Evolutionary conservation across 78 protist species (phyloP).

Genomic region (Tieghemostelium lacteum): DNA sequence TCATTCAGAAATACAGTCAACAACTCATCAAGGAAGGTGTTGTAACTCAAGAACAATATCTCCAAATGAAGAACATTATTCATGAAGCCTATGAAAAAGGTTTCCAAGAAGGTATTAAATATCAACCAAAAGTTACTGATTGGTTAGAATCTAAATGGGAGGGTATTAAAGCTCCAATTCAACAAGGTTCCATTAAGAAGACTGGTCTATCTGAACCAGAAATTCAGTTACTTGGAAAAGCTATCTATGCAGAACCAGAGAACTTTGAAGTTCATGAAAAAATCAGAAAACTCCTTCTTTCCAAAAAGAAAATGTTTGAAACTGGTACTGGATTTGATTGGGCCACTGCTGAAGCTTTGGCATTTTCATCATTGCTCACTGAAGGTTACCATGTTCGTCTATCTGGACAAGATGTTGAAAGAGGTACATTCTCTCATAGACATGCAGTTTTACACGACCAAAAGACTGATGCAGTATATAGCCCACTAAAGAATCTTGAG

Average conservation of each 20-base stretch:
- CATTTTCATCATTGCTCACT: slow-evolving; percentile 86
- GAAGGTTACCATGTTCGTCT: slow-evolving; percentile 96
- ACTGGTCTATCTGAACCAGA: slow-evolving; percentile 68
- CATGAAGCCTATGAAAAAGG: slow-evolving; percentile 81
- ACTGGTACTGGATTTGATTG: slow-evolving; percentile 82
- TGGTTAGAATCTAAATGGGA: slow-evolving; percentile 84
- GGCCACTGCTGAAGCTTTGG: slow-evolving; percentile 90
- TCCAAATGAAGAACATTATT: slow-evolving; percentile 32
- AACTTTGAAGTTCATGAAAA: slow-evolving; percentile 81
- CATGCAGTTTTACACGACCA: slow-evolving; percentile 97
- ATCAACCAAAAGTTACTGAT: slow-evolving; percentile 68
- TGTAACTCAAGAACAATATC: slow-evolving; percentile 55
- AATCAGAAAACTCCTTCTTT: slow-evolving; percentile 53
- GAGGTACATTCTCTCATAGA: slow-evolving; percentile 98
- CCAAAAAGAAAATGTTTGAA: slow-evolving; percentile 51
- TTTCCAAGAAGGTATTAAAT: slow-evolving; percentile 78
- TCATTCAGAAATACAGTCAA: slow-evolving; percentile 75
- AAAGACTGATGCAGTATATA: slow-evolving; percentile 41
- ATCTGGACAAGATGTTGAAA: slow-evolving; percentile 95
- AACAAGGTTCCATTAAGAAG: slow-evolving; percentile 21
- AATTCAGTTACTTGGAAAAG: slow-evolving; percentile 58
- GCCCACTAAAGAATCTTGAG: slow-evolving; percentile 77
- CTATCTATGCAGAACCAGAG: slow-evolving; percentile 72
- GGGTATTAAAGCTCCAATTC: slow-evolving; percentile 47
- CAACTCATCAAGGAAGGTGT: slow-evolving; percentile 74